Percentiles rank a stretch among this genome's conserved stretches.
phyloP scores from a whole-genome alignment of 306 rosid species.

The Quercus alba region DNA sequence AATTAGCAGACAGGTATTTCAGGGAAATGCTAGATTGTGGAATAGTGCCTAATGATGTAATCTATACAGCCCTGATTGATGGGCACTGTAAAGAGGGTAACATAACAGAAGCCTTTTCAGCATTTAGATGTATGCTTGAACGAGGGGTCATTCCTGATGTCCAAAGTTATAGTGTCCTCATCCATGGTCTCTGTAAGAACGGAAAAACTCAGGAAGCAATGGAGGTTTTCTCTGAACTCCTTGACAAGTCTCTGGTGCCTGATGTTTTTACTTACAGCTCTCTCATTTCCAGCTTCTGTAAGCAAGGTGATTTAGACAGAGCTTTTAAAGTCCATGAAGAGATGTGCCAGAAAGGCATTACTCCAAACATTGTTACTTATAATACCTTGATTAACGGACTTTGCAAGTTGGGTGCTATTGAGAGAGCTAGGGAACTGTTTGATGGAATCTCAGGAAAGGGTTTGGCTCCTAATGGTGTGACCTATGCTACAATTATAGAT shows the following conservation, averaged over 20 bases:
- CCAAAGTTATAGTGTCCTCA: conserved; percentile 33
- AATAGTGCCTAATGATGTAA: conserved; percentile 29
- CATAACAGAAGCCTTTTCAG: conserved; percentile 29
- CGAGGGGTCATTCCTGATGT: conserved; percentile 33
- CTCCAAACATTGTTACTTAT: conserved; percentile 38
- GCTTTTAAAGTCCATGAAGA: conserved; percentile 36
- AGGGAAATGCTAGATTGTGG: conserved; percentile 36
- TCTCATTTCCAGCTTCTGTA: conserved; percentile 40
- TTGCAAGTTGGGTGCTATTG: conserved; percentile 43
- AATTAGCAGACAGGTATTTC: conserved; percentile 36
- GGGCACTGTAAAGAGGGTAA: conserved; percentile 42
- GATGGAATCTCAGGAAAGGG: conserved; percentile 36
- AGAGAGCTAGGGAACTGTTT: conserved; percentile 33
- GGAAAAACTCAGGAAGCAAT: conserved; percentile 48
- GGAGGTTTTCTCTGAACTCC: conserved; percentile 34
- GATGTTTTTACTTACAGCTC: conserved; percentile 43
- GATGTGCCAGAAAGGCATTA: conserved; percentile 32
- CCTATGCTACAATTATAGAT: conserved; percentile 41
- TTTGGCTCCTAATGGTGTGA: conserved; percentile 33
- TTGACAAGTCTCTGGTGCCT: conserved; percentile 36
- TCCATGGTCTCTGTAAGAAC: conserved; percentile 33
- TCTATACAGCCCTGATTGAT: conserved; percentile 32
- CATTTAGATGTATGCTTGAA: conserved; percentile 34
- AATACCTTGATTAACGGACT: conserved; percentile 43
- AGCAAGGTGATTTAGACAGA: conserved; percentile 31